Conservation (phyloP, 1,139 yeast species). For the Candida neerlandica region DNA sequence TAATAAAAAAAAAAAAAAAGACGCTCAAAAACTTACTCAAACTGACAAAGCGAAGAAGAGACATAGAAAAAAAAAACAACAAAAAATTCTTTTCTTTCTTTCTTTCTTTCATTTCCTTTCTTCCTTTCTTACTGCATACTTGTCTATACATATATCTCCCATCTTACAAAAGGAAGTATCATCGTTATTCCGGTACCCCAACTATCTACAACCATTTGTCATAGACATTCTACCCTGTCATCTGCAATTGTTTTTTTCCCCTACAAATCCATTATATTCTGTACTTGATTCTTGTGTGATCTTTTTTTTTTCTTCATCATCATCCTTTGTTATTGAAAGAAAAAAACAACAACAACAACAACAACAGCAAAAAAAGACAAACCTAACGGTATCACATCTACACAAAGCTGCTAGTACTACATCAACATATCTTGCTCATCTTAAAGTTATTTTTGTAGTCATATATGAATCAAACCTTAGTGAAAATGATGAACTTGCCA, state of each 20-base stretch:
- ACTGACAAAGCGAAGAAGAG: neutral
- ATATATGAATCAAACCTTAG: slow-evolving; percentile 5
- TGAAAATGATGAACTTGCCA: slow-evolving; percentile 28
- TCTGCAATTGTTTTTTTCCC: neutral
- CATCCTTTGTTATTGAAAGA: neutral
- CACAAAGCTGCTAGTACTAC: neutral
- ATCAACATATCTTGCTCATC: neutral
- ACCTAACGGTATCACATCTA: neutral
- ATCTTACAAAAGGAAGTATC: neutral
- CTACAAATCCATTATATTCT: neutral
- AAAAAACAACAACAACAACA: too few species aligned
- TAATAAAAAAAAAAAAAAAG: neutral
- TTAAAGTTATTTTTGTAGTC: neutral
- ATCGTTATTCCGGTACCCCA: neutral
- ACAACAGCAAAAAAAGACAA: neutral
- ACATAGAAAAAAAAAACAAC: slow-evolving; percentile 1
- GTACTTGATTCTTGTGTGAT: slow-evolving; percentile 1
- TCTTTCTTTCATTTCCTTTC: neutral
- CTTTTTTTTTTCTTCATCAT: neutral
- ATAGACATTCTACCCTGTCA: too few species aligned
- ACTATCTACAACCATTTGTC: too few species aligned
- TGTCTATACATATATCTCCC: neutral
- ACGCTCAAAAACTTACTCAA: neutral
- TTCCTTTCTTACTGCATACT: neutral
- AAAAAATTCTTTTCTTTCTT: neutral